Conservation (phyloP, 192 early-diverging fungal species). For the Umbelopsis ramanniana region DNA sequence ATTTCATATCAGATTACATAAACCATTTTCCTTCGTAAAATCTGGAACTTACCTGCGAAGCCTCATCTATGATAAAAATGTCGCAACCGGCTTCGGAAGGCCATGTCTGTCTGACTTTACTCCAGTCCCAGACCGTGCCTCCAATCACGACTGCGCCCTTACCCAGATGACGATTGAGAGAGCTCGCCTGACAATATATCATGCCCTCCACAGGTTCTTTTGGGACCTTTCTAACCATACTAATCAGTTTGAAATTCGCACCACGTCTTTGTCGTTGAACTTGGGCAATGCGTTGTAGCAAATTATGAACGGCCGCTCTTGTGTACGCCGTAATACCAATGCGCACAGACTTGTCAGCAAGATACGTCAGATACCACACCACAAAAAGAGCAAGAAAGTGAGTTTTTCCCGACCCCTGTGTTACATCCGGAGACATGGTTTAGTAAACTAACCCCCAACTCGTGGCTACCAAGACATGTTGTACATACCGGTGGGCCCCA, state of each 20-base stretch:
- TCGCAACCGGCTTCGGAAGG: slow-evolving; percentile 22
- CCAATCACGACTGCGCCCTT: slow-evolving; percentile 35
- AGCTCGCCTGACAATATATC: slow-evolving; percentile 23
- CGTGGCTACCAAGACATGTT: neutral
- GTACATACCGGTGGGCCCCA: slow-evolving; percentile 55
- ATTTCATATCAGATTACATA: too few relatives aligned
- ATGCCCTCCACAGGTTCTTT: slow-evolving; percentile 8
- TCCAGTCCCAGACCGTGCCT: slow-evolving; percentile 49
- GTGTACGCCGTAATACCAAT: slow-evolving; percentile 58
- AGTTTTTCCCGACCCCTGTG: slow-evolving; percentile 58
- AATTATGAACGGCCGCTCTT: slow-evolving; percentile 48
- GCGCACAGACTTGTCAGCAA: slow-evolving; percentile 39
- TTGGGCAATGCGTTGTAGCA: slow-evolving; percentile 39
- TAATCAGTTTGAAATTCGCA: slow-evolving; percentile 34
- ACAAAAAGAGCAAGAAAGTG: slow-evolving; percentile 53
- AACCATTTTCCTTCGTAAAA: too few relatives aligned
- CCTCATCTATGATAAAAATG: slow-evolving; percentile 46
- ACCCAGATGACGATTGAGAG: slow-evolving; percentile 1
- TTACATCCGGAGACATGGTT: neutral
- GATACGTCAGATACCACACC: slow-evolving; percentile 43
- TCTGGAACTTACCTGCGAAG: slow-evolving; percentile 34
- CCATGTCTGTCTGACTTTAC: slow-evolving; percentile 34
- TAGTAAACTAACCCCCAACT: neutral
- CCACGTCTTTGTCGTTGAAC: slow-evolving; percentile 33
- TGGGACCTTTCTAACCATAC: slow-evolving; percentile 26